Base-by-base conservation (phyloP, 148 eudicot species). In the Heliosperma pusillum region DNA sequence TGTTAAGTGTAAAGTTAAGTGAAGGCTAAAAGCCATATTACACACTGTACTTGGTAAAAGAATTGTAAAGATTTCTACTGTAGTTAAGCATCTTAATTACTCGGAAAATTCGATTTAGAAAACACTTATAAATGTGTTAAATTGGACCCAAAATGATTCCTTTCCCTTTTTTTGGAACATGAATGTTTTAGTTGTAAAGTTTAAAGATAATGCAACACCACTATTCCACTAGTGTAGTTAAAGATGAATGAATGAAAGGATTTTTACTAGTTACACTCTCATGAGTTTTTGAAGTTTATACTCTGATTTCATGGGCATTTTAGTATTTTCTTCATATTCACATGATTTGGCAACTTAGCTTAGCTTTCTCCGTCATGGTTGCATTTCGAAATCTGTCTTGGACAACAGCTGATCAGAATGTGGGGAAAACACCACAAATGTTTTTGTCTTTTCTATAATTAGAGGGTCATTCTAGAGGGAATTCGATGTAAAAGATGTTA, bases 161-260 rank as follows among this genome's bases (percentile, higher is more conserved):
- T 29, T 76, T 6, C 17, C 29, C 33, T 21, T 64, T 16, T 63
- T 63, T 58, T 3, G 72, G n/a, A 13, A 55, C 59, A 79, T 52
- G 21, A 61, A 26, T 71, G 56, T 56, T 66, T 36, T 55, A 44
- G 67, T 64, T 64, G 76, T 80, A 75, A 75, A 75, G 76, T 70
- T 20, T 71, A 71, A 69, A 79, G 66, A 58, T 69, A 55, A n/a
- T 55, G 42, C 63, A 68, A 29, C 24, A 61, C n/a, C 71, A 25
- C 70, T 72, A 26, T 13, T 50, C 13, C 63, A 25, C 64, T 72
- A 44, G 47, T 73, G 21, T 26, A 52, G 52, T 40, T 71, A 24
- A 73, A 78, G 57, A 25, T 57, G 55, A 56, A 50, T n/a, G 57
- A n/a, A n/a, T n/a, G 50, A 25, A 63, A 5, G 40, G n/a, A 19